Evolutionary conservation across 805 yeast species (phyloP), one percentile per base, ranked within the genome.

Genomic region (Candida oleophila): DNA sequence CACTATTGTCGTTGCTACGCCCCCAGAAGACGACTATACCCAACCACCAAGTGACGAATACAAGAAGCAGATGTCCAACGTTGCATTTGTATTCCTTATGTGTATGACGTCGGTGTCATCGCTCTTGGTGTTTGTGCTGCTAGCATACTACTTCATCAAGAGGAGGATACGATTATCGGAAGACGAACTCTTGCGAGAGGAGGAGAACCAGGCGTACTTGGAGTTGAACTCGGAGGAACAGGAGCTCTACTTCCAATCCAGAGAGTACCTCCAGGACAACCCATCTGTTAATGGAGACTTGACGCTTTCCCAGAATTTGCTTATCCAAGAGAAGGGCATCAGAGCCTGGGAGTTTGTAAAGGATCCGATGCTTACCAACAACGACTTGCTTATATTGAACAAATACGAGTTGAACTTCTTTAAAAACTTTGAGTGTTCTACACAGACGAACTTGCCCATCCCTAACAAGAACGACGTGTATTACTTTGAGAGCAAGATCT

Each of bases 291-390:
- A 59, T 39, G 82, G 81, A 9, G 72, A 76, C 5, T 62, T 80
- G 55, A 45, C 77, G 62, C 38, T 85, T 34, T 76, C 86, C 22
- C 91, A 87, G 62, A 74, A 74, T 50, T 66, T 84, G 61, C 61
- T 75, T 18, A 87, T 89, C 22, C 96, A 89, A 54, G 96, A 89
- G 52, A 90, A 89, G 61, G 96, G 96, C 2, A 85, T 91, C 1
- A 67, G 76, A 14, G 98, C 97, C 1, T 91, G 95, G 88, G 96
- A 91, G 56, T 92, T 94, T 59, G 75, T 72, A 44, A 82, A 84
- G 19, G 78, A 77, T 57, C 63, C 73, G 8, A 76, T 78, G 65
- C 64, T 80, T 28, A 80, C 78, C 50, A 77, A 74, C 65, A 82
- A 74, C 57, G 81, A 76, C 52, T 75, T 81, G 45, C 53, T 79